Conservation (phyloP, 441 rosid genomes). For the Euphorbia schlechtendalii region DNA sequence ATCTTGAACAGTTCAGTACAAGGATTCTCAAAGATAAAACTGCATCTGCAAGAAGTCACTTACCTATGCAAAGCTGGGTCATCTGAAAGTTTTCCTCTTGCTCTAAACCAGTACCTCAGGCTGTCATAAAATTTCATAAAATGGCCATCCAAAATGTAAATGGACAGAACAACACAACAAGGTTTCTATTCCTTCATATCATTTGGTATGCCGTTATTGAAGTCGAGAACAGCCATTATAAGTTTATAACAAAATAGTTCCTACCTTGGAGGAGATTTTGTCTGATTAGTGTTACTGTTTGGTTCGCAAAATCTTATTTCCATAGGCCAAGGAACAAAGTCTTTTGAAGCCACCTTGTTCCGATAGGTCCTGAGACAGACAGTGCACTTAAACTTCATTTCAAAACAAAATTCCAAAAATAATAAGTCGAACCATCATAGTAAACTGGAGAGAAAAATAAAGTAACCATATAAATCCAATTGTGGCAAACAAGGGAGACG, state of each 20-base stretch:
- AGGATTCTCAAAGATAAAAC: background rate
- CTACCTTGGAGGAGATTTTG: constrained; percentile 83
- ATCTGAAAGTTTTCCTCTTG: constrained; percentile 90
- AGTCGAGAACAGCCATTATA: constrained; percentile 13
- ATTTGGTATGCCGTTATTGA: background rate
- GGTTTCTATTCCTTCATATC: background rate
- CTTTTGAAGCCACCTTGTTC: constrained; percentile 61
- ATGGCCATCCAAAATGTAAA: background rate
- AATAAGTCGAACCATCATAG: background rate
- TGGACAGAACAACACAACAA: background rate
- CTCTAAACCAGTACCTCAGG: constrained; percentile 86
- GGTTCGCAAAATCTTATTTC: constrained; percentile 93
- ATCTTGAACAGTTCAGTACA: background rate
- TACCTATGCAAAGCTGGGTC: constrained; percentile 95
- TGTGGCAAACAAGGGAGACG: background rate
- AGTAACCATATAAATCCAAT: background rate
- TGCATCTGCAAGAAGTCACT: constrained; percentile 16
- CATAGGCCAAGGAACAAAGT: constrained; percentile 89
- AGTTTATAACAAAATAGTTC: too few relatives aligned
- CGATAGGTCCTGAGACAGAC: constrained; percentile 69
- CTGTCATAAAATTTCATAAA: constrained; percentile 36
- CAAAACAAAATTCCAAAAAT: background rate
- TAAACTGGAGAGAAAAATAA: background rate
- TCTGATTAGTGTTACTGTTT: constrained; percentile 56
- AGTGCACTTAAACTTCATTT: constrained; percentile 10